Evolutionary conservation across 345 rosid species (phyloP), one percentile per base, ranked within the genome.

Genomic region (Sonneratia caseolaris): DNA sequence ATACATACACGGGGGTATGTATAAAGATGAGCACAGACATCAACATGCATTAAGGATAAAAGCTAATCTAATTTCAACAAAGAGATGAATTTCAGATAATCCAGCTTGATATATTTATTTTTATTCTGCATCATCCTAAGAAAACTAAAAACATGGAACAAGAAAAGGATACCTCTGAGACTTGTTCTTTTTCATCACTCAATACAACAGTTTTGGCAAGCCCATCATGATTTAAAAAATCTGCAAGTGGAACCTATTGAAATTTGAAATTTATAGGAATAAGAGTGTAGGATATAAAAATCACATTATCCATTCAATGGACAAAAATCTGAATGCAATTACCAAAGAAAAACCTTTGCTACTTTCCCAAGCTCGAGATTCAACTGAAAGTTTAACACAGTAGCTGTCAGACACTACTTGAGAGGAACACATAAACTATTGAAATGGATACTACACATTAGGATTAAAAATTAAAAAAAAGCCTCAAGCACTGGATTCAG

Each of bases 171-270:
- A 91, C 98, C 97, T 91, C 93, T 16, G 94, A 87, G 55, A 84
- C 71, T 80, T 78, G 83, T 8, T 82, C 82, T 56, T 83, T 83
- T 68, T 93, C 97, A 71, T 93, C 88, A 76, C 74, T 82, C 70
- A 83, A 14, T 68, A 91, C 79, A 66, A 88, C 68, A 78, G 96
- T 88, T 76, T 90, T 69, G 70, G 97, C 85, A 79, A 71, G 69
- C 70, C 90, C 91, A 78, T 88, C 86, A 71, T 93, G 97, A 79
- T 93, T 93, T 79, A 88, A 51, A 78, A 91, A 93, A 82, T 93
- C 98, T 81, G 96, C 93, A 85, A 93, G 88, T 6, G 97, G 98
- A 76, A 93, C 87, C 97, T 91, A 84, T 45, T 76, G 69, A 73
- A 81, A 75, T 73, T 79, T 72, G 24, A 62, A 35, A 14, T 32